These are phyloP conservation scores for Avena sativa DNA, from an alignment of 176 grass and related monocot genomes.

Conservation along the genomic window DNA sequence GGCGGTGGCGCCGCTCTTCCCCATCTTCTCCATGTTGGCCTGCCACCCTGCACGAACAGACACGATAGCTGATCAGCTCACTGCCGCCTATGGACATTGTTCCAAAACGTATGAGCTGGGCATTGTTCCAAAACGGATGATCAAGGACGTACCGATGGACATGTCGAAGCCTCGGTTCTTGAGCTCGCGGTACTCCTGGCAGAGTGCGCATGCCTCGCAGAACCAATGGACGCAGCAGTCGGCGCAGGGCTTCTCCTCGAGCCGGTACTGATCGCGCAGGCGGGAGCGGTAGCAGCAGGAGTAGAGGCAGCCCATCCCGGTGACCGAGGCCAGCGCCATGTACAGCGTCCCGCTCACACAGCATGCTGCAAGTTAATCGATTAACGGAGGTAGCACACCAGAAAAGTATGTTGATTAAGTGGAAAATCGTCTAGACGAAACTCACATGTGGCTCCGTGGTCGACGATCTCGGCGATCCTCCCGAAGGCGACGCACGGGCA, in stretches of 20 bases:
- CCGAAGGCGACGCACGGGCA: conserved; percentile 75
- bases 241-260: conserved; percentile 54
- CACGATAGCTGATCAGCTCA: not conserved
- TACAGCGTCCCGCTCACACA: conserved; percentile 54
- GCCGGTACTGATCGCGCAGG: conserved; percentile 57
- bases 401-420: not conserved
- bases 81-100: not conserved
- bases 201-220: conserved; percentile 53
- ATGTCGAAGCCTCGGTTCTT: conserved; percentile 87
- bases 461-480: conserved; percentile 56
- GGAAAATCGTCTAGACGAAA: not conserved
- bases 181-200: conserved; percentile 89
- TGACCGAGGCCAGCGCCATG: conserved; percentile 27
- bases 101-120: too few relatives aligned
- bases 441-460: conserved; percentile 54
- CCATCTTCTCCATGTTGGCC: conserved; percentile 67
- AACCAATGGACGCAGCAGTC: conserved; percentile 72
- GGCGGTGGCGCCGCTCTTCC: conserved; percentile 36
- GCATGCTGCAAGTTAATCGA: conserved; percentile 42
- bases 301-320: conserved; percentile 44
- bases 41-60: conserved; percentile 58
- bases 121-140: too few relatives aligned
- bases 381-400: not conserved
- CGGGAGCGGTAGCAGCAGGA: conserved; percentile 71
- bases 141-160: not conserved